Base-by-base conservation (phyloP, 495 filamentous ascomycete species). In the Hypomontagnella submonticulosa region DNA sequence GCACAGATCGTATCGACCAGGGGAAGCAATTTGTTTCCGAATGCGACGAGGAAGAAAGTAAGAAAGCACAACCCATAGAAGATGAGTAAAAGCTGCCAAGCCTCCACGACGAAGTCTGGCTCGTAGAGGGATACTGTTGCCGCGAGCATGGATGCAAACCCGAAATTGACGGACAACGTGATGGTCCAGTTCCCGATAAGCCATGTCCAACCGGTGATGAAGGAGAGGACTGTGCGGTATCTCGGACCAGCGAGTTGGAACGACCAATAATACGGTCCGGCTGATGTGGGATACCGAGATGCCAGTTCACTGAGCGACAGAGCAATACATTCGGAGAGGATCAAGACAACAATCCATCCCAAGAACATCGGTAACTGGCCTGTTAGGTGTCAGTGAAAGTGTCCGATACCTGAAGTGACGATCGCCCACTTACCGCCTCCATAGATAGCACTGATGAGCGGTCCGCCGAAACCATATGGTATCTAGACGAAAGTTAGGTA, bases 241-340 rank as follows among this genome's bases (percentile, higher is more conserved):
- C 67, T 69, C 4, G 73, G 67, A 12, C 83, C 83, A 2, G 84
- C 82, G 6, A 87, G 77, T 41, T 83, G 81, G 51, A 83, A 83
- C 5, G 84, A 79, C 83, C 84, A 86, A 66, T 85, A 87, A 57
- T 87, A 86, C 4, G 84, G 84, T 0, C 84, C 84, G 9, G 82
- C 83, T 15, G 75, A 77, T 19, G 83, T 87, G 3, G 84, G 84
- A 46, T 84, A 81, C 6, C 84, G 80, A 40, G 79, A 83, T 8
- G 84, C 83, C 23, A 87, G 83, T 61, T 87, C 84, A 3, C 82
- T 82, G 75, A 87, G 81, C 16, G 77, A 75, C 2, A 85, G 64
- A 13, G 81, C 84, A 36, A 87, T 82, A 62, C 80, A 81, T 68
- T 84, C 75, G n/a, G 80, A 72, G 63, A 87, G 82, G 50, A 85